phyloP scores from a whole-genome alignment of 768 basidiomycete species.

The Chlorophyllum brunneum region DNA sequence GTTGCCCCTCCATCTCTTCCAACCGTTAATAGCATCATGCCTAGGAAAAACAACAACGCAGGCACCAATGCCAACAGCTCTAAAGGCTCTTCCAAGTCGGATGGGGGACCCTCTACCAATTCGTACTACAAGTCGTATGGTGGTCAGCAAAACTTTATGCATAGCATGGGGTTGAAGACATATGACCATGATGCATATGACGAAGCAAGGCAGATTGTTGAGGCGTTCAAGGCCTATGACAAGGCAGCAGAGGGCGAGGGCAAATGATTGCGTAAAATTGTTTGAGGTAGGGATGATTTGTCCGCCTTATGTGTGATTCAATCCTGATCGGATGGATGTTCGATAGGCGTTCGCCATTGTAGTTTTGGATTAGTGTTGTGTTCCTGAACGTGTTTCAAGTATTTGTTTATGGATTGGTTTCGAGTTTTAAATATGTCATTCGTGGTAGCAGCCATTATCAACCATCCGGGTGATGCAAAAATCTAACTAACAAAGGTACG shows the following conservation, averaged over 20 bases:
- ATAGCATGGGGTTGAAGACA: constrained; percentile 14
- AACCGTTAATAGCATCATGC: too few relatives aligned
- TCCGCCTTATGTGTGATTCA: too few relatives aligned
- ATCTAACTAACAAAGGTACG: not conserved
- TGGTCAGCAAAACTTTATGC: constrained; percentile 16
- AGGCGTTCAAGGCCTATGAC: not conserved
- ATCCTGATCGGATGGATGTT: too few relatives aligned
- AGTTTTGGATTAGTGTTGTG: too few relatives aligned
- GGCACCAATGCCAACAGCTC: not conserved
- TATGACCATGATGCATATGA: not conserved
- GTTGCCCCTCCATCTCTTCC: not conserved
- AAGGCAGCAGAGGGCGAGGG: not conserved
- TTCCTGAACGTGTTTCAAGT: too few relatives aligned
- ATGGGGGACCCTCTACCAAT: not conserved
- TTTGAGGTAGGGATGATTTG: too few relatives aligned
- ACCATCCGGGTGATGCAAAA: too few relatives aligned
- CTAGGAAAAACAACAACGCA: not conserved
- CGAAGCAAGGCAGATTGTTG: not conserved
- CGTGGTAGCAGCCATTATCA: too few relatives aligned
- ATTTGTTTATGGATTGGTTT: too few relatives aligned
- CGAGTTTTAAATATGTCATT: too few relatives aligned
- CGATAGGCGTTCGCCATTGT: too few relatives aligned
- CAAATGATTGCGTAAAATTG: too few relatives aligned
- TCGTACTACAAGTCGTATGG: constrained; percentile 12
- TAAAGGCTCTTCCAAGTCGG: not conserved